These are phyloP conservation scores for Cudoniella acicularis DNA, from an alignment of 495 filamentous ascomycete genomes.

Conservation along the genomic window DNA sequence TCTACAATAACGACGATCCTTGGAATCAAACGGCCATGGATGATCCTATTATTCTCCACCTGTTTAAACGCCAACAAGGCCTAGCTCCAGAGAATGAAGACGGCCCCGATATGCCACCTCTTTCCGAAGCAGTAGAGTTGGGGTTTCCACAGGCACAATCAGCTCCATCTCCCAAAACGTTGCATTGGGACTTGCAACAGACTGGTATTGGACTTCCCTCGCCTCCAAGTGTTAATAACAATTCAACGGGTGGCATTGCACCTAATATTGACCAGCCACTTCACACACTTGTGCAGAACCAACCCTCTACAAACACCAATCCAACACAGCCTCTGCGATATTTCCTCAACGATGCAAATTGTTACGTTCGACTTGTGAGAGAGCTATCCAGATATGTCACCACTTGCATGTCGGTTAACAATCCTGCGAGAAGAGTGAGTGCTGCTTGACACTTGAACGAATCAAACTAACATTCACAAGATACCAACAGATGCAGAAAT, in stretches of 20 bases:
- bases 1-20: conserved; percentile 61
- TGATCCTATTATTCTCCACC: conserved; percentile 55
- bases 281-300: conserved; percentile 15
- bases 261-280: conserved; percentile 7
- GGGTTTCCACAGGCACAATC: neutral
- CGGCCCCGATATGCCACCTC: conserved; percentile 9
- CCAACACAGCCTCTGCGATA: conserved; percentile 29
- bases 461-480: conserved; percentile 10
- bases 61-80: conserved; percentile 33
- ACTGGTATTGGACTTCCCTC: conserved; percentile 8
- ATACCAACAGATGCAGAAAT: conserved; percentile 48
- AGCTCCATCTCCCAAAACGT: neutral
- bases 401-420: conserved; percentile 46
- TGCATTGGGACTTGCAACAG: conserved; percentile 22
- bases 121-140: conserved; percentile 3
- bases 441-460: neutral
- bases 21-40: conserved; percentile 75
- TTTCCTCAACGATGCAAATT: conserved; percentile 51
- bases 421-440: conserved; percentile 45
- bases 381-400: conserved; percentile 46
- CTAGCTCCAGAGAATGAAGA: conserved; percentile 17
- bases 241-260: neutral
- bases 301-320: conserved; percentile 23
- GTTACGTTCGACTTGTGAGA: conserved; percentile 44
- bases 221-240: conserved; percentile 1